A percentile compares a stretch with the other conserved stretches of the same genome.
Evolutionary conservation across 2,329 filamentous ascomycete genomes (phyloP).

Genomic region (Colletotrichum sansevieriae): DNA sequence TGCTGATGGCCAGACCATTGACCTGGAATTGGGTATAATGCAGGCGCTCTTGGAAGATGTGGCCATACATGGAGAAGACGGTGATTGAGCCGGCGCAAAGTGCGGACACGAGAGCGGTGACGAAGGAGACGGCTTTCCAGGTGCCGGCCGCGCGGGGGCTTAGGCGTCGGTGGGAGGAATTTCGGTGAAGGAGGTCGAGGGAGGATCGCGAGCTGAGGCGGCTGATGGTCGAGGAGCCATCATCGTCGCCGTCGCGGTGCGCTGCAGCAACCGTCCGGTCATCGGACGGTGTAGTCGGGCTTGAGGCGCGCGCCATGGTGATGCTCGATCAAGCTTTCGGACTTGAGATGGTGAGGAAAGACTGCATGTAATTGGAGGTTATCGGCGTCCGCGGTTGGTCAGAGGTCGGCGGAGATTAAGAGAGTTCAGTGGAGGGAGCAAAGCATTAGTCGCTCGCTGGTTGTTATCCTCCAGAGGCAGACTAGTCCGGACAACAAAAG

Average conservation of each 20-base stretch:
- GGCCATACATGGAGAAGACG: slow-evolving; percentile 93
- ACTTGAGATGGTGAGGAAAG: neutral
- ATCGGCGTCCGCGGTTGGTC: slow-evolving; percentile 7
- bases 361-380: neutral
- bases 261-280: slow-evolving; percentile 24
- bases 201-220: slow-evolving; percentile 44
- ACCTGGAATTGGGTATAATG: slow-evolving; percentile 93
- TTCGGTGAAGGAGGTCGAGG: slow-evolving; percentile 36
- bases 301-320: slow-evolving; percentile 38
- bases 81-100: slow-evolving; percentile 93
- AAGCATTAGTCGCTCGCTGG: slow-evolving; percentile 13
- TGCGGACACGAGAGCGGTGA: slow-evolving; percentile 66
- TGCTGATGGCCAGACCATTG: slow-evolving; percentile 88
- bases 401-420: neutral
- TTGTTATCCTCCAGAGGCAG: slow-evolving; percentile 10
- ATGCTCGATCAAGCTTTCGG: slow-evolving; percentile 7
- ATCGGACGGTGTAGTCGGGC: slow-evolving; percentile 24
- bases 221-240: slow-evolving; percentile 41
- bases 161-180: slow-evolving; percentile 32
- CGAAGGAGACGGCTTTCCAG: slow-evolving; percentile 62
- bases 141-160: slow-evolving; percentile 46
- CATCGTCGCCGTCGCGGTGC: slow-evolving; percentile 21
- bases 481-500: neutral
- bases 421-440: slow-evolving; percentile 11
- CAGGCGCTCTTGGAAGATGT: slow-evolving; percentile 86